Percentiles rank a stretch among this genome's conserved stretches.
These are phyloP conservation scores for Lasiosphaeria miniovina DNA, from an alignment of 495 filamentous ascomycete genomes.

Conservation along the genomic window DNA sequence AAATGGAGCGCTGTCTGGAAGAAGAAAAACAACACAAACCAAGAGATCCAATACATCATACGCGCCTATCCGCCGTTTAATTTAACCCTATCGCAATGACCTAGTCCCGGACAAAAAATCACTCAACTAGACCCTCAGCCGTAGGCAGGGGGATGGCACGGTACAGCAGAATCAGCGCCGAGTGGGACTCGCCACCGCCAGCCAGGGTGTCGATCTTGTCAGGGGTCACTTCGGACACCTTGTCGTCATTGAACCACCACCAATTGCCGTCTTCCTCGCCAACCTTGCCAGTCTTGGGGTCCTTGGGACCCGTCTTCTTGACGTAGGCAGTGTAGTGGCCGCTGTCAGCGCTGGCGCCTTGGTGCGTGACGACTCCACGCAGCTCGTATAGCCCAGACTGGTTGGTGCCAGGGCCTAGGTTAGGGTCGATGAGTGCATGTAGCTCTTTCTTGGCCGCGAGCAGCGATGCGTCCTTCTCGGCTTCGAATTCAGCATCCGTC, in stretches of 20 bases:
- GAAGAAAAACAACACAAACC: no score
- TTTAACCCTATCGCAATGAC: no score
- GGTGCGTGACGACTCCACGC: slow-evolving; percentile 93
- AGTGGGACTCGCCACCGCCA: slow-evolving; percentile 95
- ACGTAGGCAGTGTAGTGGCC: slow-evolving; percentile 98
- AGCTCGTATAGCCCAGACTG: slow-evolving; percentile 93
- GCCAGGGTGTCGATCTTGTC: slow-evolving; percentile 89
- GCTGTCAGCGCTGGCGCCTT: slow-evolving; percentile 93
- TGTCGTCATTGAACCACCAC: slow-evolving; percentile 99
- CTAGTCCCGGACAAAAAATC: neutral
- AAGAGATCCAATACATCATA: no score
- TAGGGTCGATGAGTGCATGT: slow-evolving; percentile 65
- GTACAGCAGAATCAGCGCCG: slow-evolving; percentile 89
- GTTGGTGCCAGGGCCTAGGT: slow-evolving; percentile 80
- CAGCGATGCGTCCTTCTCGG: slow-evolving; percentile 71
- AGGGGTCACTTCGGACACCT: slow-evolving; percentile 84
- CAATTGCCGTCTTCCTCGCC: slow-evolving; percentile 85
- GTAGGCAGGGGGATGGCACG: slow-evolving; percentile 67
- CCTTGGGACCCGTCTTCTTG: slow-evolving; percentile 74
- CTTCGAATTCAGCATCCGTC: slow-evolving; percentile 88
- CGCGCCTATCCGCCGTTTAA: no score
- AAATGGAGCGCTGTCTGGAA: no score
- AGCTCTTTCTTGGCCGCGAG: slow-evolving; percentile 80
- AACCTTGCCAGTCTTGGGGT: slow-evolving; percentile 65
- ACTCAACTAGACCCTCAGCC: slow-evolving; percentile 39